Evolutionary conservation across 768 basidiomycete genomes (phyloP), one percentile per base, ranked within the genome.

Genomic region (Sarcodon sp.): DNA sequence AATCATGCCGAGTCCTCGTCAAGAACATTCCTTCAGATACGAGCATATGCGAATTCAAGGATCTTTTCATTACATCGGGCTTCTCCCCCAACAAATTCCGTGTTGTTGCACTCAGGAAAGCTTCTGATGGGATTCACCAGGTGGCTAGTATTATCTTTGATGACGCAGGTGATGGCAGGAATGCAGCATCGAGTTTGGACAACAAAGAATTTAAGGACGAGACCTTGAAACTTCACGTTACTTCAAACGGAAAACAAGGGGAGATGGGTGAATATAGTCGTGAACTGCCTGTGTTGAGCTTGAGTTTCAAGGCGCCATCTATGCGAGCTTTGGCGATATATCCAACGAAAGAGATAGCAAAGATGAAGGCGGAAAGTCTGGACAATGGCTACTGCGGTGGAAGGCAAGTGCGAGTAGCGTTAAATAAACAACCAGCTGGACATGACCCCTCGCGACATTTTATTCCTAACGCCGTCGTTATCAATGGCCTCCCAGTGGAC

Each of bases 281-380:
- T 3, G 63, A 64, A 31, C 41, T 58, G 4, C 64, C 75, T 9
- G 62, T 66, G 34, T 55, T 81, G 44, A 69, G 66, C 0, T 66
- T 80, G 41, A 69, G 67, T 11, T 83, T 79, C 75, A 64, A 59
- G 7, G 59, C 62, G 0, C 77, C 78, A 1, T 73, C 70, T 13
- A 55, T 57, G 6, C 59, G 59, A 41, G 39, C 13, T 16, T 27
- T 16, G 27, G 39, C 39, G 16, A 13, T 41, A 8, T 41, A 41
- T 13, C 39, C 39, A 15, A 1, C 39, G 15, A 27, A 16, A 16
- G 8, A 41, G n/a, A 27, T 7, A 9, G 39, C 39, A 16, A 41
- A 16, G 27, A 41, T 16, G 39, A 41, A 41, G 13, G 39, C 39
- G 3, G 27, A 41, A 27, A 27, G 16, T 13, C 39, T 41, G 7